A percentile compares a stretch with the other conserved stretches of the same genome.
These are phyloP conservation scores for Scenedesmus sp. DNA, from an alignment of 163 green algal species.

Conservation along the genomic window DNA sequence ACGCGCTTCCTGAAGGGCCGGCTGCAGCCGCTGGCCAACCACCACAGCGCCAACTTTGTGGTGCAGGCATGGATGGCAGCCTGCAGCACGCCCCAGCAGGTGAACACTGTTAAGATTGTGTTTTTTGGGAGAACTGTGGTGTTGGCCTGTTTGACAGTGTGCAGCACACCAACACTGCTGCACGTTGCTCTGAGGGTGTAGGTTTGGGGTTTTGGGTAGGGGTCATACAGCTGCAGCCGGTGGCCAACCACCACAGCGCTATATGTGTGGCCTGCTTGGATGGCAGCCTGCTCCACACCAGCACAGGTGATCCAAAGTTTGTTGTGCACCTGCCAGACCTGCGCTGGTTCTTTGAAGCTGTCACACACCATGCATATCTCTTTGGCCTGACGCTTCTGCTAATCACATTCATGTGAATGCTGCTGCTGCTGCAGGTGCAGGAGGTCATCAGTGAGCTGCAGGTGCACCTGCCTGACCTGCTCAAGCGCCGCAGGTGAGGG, in stretches of 20 bases:
- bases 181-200: no score
- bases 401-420: not conserved
- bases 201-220: no score
- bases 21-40: conserved; percentile 67
- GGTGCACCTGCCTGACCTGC: conserved; percentile 64
- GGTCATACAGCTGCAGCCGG: conserved; percentile 44
- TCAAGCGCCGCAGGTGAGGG: conserved; percentile 54
- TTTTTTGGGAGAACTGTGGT: not conserved
- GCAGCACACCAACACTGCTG: no score
- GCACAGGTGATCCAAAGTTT: conserved; percentile 54
- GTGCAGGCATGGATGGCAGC: conserved; percentile 79
- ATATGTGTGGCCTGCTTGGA: conserved; percentile 85
- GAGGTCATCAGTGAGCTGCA: conserved; percentile 54
- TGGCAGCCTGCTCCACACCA: conserved; percentile 61
- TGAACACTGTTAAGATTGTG: not conserved
- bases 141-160: not conserved
- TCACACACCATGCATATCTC: no score
- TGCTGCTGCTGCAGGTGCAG: not conserved
- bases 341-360: not conserved
- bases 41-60: conserved; percentile 84
- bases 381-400: not conserved
- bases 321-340: not conserved
- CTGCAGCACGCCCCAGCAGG: conserved; percentile 59
- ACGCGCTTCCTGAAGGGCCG: conserved; percentile 65
- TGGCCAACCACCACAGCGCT: conserved; percentile 74